Base-by-base conservation (phyloP, 148 eudicot species). In the Chenopodium berlandieri region DNA sequence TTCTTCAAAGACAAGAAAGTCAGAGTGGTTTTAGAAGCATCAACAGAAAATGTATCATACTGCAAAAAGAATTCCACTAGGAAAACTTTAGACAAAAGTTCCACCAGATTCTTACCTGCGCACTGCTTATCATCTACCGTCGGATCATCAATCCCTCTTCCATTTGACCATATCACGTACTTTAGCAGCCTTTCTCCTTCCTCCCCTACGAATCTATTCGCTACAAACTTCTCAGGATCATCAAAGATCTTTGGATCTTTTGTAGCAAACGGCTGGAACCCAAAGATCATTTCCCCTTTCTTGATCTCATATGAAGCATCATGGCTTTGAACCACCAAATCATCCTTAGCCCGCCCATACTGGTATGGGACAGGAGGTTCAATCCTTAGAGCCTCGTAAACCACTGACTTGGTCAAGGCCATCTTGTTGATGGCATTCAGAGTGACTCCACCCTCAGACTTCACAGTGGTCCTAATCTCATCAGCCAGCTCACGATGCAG, bases 151-250 rank as follows among this genome's bases (percentile, higher is more conserved):
- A 76, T 87, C 79, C 88, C 91, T 16, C 87, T 76, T 20, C 92
- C 93, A 47, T 92, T 92, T 5, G 95, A 92, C 95, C 93, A 92
- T 3, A 82, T 73, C 71, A 89, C 90, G 65, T 90, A 86, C 83
- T 81, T 85, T 48, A 89, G 20, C 78, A 92, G 52, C 73, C 76
- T 83, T 85, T 89, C 87, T 14, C 95, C 95, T 20, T 88, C 87
- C 4, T 89, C 87, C 14, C 93, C 95, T 0, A 90, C 85, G 47
- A 92, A 92, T 77, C 93, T 82, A 58, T 90, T 78, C 32, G 69
- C 81, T 63, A 92, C 83, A 79, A 90, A 90, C 78, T 89, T 87
- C 37, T 89, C 91, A 0, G 91, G 82, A 0, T 81, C 81, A 3
- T 76, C 71, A 32, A 92, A 89, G 16, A 90, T 67, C 84, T 79